Conservation (phyloP, 805 yeast species). For the Pichia rugopelliculosa region DNA sequence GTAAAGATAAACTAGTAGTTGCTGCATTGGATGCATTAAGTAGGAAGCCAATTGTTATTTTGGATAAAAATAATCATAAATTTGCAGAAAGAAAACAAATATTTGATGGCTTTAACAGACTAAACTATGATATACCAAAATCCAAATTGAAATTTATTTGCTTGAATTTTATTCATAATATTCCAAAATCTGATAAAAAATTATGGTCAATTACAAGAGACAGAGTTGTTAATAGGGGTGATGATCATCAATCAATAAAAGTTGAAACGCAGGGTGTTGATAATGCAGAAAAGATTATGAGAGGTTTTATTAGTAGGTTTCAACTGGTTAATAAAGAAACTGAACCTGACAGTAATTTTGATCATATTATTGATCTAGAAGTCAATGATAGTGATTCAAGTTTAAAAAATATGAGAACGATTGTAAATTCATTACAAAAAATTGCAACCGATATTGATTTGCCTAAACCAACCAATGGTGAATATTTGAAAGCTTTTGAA, state of each 20-base stretch:
- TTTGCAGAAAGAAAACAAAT: constrained; percentile 61
- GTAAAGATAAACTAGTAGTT: constrained; percentile 43
- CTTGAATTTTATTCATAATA: constrained; percentile 46
- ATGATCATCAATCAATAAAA: constrained; percentile 81
- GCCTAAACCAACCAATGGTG: constrained; percentile 34
- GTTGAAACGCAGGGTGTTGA: constrained; percentile 37
- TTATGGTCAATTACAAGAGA: constrained; percentile 47
- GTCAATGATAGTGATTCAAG: constrained; percentile 39
- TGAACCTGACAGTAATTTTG: constrained; percentile 63
- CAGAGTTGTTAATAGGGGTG: constrained; percentile 67
- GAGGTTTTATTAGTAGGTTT: constrained; percentile 63
- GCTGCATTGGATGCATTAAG: constrained; percentile 36
- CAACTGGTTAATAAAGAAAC: constrained; percentile 43
- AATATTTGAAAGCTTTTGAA: constrained; percentile 40
- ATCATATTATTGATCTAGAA: constrained; percentile 51
- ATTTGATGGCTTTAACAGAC: constrained; percentile 41
- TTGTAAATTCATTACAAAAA: constrained; percentile 33
- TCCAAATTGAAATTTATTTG: constrained; percentile 53
- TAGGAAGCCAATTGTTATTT: constrained; percentile 45
- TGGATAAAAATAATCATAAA: constrained; percentile 82
- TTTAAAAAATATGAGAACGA: constrained; percentile 37
- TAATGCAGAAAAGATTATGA: constrained; percentile 56
- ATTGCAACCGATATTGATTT: constrained; percentile 37
- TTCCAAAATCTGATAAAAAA: constrained; percentile 17
- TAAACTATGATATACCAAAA: constrained; percentile 38